Base-by-base conservation (phyloP, 257 asterid species). In the Prunella vulgaris region DNA sequence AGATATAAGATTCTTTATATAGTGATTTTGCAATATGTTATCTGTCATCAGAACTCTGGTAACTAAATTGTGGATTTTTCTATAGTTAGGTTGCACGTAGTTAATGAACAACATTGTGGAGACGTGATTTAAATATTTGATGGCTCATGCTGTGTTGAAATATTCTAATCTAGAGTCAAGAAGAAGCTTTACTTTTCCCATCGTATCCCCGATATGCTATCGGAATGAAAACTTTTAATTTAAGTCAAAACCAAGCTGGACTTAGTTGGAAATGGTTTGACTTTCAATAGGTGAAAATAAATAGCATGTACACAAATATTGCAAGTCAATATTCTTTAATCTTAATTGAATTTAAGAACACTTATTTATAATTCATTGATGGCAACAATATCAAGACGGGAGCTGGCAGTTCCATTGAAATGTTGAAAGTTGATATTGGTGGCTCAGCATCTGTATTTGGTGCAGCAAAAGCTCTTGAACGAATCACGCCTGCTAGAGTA, bases 301-400 rank as follows among this genome's bases (percentile, higher is more conserved):
- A 6, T 24, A 24, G 15, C 9, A 30, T n/a, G 5, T 10, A 8
- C 27, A 27, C 22, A 54, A 13, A 22, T 48, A 10, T 59, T 22
- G 53, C 42, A 54, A 54, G 4, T 52, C 28, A 18, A 17, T 52
- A 52, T 20, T 52, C 28, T 18, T 6, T 20, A 1, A 18, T 42
- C 13, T 67, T 6, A 20, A 67, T 30, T 27, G 48, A 28, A 33
- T 1, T 73, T 13, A 70, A 67, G 59, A 64, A 18, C 40, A 62
- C 25, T 54, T 48, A 32, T 38, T 28, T 71, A 9, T 72, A 33
- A 44, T 64, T 38, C 86, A 94, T 98, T 68, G 99, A 97, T 22
- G 99, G 99, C 88, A 91, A 94, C 90, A 94, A 94, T 75, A 94
- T 94, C 82, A 94, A 94, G 85, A 89, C 99, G 0, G 99, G 99